A percentile compares a stretch with the other conserved stretches of the same genome.
Conservation (phyloP, 331 rosid species). For the Arachis monticola region DNA sequence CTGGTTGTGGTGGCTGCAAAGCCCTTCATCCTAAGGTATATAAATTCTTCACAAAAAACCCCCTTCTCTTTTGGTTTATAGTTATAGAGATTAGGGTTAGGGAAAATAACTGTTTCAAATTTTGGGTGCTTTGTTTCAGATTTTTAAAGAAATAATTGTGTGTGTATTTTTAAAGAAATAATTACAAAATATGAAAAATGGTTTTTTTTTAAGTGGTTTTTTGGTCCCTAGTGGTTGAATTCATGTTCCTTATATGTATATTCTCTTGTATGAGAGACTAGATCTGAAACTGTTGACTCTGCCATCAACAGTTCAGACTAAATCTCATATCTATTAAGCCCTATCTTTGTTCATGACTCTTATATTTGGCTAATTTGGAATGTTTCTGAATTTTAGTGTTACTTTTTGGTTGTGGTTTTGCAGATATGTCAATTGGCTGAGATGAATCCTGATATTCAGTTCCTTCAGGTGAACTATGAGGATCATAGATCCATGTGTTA, state of each 20-base stretch:
- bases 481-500: constrained; percentile 86
- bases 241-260: no score
- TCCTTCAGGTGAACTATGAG: constrained; percentile 83
- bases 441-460: constrained; percentile 79
- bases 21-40: constrained; percentile 94
- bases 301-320: background rate
- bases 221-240: no score
- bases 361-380: background rate
- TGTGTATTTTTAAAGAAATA: no score
- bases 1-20: constrained; percentile 96
- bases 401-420: constrained; percentile 6
- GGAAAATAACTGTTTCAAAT: no score
- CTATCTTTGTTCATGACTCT: background rate
- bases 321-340: background rate
- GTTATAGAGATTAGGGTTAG: no score
- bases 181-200: no score
- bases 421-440: constrained; percentile 90
- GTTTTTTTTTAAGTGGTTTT: no score
- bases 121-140: no score
- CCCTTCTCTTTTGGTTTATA: background rate
- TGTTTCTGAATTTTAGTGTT: constrained; percentile 33
- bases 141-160: no score
- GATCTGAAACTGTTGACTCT: no score
- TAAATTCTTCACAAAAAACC: background rate
- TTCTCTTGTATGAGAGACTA: no score